These are phyloP conservation scores for Amphibolis antarctica DNA, from an alignment of 106 monocot genomes.

Conservation along the genomic window DNA sequence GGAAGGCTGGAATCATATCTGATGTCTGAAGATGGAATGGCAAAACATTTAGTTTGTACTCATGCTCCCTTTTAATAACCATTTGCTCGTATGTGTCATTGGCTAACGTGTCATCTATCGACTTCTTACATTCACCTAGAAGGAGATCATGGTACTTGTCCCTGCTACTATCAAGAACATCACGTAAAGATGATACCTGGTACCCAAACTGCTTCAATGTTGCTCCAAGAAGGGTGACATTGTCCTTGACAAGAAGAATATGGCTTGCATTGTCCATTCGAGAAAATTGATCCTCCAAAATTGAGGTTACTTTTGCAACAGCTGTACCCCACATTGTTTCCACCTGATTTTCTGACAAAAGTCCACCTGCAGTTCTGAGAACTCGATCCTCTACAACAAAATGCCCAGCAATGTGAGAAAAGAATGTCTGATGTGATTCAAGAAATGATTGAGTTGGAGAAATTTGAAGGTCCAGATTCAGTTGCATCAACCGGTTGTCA, in stretches of 20 bases:
- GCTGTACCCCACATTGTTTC: slow-evolving; percentile 53
- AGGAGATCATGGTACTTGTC: slow-evolving; percentile 65
- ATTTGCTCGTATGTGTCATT: slow-evolving; percentile 49
- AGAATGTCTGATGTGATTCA: slow-evolving; percentile 80
- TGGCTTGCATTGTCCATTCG: slow-evolving; percentile 46
- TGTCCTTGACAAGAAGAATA: slow-evolving; percentile 55
- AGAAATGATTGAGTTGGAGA: slow-evolving; percentile 58
- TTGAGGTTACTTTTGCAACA: slow-evolving; percentile 32
- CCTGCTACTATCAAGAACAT: slow-evolving; percentile 45
- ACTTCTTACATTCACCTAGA: slow-evolving; percentile 41
- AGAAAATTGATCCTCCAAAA: slow-evolving; percentile 55
- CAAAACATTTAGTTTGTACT: slow-evolving; percentile 54
- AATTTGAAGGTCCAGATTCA: slow-evolving; percentile 76
- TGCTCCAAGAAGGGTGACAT: slow-evolving; percentile 42
- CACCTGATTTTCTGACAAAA: slow-evolving; percentile 47
- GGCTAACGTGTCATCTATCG: slow-evolving; percentile 26
- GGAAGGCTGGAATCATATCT: slow-evolving; percentile 43
- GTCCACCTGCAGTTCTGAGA: slow-evolving; percentile 45
- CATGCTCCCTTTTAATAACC: slow-evolving; percentile 54
- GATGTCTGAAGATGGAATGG: slow-evolving; percentile 45
- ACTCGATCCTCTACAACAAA: slow-evolving; percentile 88
- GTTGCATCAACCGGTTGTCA: slow-evolving; percentile 81
- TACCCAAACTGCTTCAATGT: slow-evolving; percentile 44
- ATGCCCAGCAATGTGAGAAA: slow-evolving; percentile 75
- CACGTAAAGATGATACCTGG: slow-evolving; percentile 26